Evolutionary conservation across 208 protist genomes (phyloP).

Genomic region (Leishmania braziliensis): DNA sequence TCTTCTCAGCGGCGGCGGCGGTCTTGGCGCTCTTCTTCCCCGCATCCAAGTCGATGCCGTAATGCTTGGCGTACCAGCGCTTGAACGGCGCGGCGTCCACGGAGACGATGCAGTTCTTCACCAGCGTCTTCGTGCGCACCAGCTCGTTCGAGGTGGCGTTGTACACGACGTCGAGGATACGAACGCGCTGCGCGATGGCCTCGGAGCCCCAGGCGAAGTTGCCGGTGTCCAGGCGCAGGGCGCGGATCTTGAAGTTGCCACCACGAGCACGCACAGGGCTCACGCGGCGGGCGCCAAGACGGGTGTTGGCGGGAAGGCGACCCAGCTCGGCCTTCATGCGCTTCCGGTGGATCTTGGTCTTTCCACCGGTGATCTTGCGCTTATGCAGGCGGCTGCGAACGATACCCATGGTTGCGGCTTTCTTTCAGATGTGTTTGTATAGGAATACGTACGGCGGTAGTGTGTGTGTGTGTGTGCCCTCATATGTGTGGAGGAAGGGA

Average conservation of each 20-base stretch:
- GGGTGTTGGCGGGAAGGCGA: conserved; percentile 97
- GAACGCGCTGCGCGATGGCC: conserved; percentile 89
- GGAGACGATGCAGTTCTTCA: conserved; percentile 98
- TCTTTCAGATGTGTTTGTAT: background rate
- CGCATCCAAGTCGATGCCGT: conserved; percentile 95
- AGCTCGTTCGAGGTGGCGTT: conserved; percentile 99
- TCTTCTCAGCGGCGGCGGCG: conserved; percentile 39
- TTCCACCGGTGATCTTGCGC: conserved; percentile 97
- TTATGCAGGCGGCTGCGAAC: conserved; percentile 98
- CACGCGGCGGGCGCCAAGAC: conserved; percentile 93
- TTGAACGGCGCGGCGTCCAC: conserved; percentile 98
- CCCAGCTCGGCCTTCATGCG: conserved; percentile 98
- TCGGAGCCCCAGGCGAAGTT: conserved; percentile 98
- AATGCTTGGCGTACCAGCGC: conserved; percentile 98
- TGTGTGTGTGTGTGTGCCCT: background rate
- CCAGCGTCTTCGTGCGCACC: conserved; percentile 99
- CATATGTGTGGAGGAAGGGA: background rate
- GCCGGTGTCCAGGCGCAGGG: conserved; percentile 98
- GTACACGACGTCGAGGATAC: conserved; percentile 99
- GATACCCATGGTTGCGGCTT: conserved; percentile 92
- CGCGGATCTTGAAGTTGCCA: conserved; percentile 98
- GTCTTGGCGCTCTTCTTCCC: conserved; percentile 66
- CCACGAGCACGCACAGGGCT: conserved; percentile 95
- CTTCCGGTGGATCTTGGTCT: conserved; percentile 92
- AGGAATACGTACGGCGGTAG: background rate